Evolutionary conservation across 2,329 filamentous ascomycete species (phyloP).

Genomic region (Aspergillus bombycis): DNA sequence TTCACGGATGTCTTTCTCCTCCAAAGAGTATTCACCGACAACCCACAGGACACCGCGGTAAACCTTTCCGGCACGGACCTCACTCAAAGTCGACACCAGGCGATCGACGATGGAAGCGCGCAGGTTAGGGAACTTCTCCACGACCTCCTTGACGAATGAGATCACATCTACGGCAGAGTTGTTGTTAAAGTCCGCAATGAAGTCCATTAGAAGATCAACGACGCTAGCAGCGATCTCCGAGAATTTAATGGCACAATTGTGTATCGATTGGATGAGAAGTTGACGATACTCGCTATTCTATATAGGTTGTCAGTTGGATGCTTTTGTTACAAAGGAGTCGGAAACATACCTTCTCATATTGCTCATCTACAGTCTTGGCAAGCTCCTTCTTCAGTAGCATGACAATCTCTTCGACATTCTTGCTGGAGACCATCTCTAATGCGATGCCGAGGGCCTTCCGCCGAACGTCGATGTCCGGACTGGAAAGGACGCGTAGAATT

Average conservation of each 20-base stretch:
- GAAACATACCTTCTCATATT: conserved; percentile 79
- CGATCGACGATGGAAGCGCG: conserved; percentile 84
- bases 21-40: conserved; percentile 92
- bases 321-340: not conserved
- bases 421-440: conserved; percentile 97
- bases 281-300: conserved; percentile 90
- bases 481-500: conserved; percentile 89
- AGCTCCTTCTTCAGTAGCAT: conserved; percentile 96
- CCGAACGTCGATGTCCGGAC: conserved; percentile 93
- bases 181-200: conserved; percentile 98
- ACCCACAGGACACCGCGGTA: conserved; percentile 98
- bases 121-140: conserved; percentile 94
- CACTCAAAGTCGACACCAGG: conserved; percentile 84
- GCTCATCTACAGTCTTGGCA: conserved; percentile 95
- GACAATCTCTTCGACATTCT: conserved; percentile 97
- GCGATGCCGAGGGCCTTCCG: conserved; percentile 88
- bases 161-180: conserved; percentile 96
- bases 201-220: conserved; percentile 96
- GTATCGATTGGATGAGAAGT: conserved; percentile 93
- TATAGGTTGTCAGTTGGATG: conserved; percentile 25
- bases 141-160: conserved; percentile 97
- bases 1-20: conserved; percentile 90
- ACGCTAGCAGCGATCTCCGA: conserved; percentile 97
- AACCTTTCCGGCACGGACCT: conserved; percentile 95
- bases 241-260: conserved; percentile 98